Evolutionary conservation across 2,329 filamentous ascomycete species (phyloP), one percentile per base, ranked within the genome.

Genomic region (Venturia carpophila): DNA sequence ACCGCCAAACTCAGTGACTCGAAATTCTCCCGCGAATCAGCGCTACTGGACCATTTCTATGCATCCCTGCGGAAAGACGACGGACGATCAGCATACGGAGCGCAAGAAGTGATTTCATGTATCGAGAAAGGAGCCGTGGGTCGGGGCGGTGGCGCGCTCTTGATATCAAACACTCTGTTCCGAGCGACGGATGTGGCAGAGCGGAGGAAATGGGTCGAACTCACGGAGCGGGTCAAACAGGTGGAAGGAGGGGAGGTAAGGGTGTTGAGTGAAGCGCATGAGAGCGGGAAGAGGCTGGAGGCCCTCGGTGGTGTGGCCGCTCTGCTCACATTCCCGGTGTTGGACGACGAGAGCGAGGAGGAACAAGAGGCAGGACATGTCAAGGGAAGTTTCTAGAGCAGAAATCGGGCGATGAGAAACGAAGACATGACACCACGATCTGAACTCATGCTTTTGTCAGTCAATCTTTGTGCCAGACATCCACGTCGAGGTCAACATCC

Each of bases 231-330:
- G 68, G 93, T 97, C n/a, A 86, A 87, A 69, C 87, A 87, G 64
- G 78, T 80, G 3, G 87, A 91, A 68, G 94, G 93, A 5, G 94
- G 93, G 1, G 92, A 97, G 69, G 90, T 91, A 0, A 82, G 90
- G 64, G 85, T 97, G n/a, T 77, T 97, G 37, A 97, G 93, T 75
- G 92, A 90, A 71, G 89, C 95, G 72, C 93, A 97, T 75, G 93
- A 97, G 79, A 97, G 92, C 74, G 94, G 94, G 0, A 88, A 89
- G 78, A 82, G 92, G 67, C 77, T 99, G 17, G 90, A 92, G 69
- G 89, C 87, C 15, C 75, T 97, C 67, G 92, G 94, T 0, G 90
- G 92, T 21, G 88, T 99, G 67, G 94, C 93, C 19, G 92, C 92
- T 1, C 88, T 97, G 37, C 78, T 97, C 68, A 97, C 93, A 15